phyloP scores from a whole-genome alignment of 2,329 filamentous ascomycete species.

The Cytospora paraplurivora region DNA sequence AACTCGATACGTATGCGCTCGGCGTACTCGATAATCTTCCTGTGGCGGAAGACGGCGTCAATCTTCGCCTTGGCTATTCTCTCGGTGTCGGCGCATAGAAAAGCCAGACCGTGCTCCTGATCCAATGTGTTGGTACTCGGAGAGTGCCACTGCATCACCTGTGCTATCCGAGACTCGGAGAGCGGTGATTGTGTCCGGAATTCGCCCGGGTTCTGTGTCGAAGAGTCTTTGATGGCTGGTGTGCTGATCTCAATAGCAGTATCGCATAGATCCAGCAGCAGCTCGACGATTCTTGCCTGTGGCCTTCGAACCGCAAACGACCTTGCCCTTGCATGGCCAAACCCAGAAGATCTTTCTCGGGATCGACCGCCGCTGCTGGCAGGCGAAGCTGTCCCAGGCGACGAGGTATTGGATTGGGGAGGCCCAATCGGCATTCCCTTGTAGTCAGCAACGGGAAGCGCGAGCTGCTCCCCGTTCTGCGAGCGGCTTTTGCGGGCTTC shows the following conservation, averaged over 20 bases:
- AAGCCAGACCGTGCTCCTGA: slow-evolving; percentile 85
- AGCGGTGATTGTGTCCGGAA: slow-evolving; percentile 93
- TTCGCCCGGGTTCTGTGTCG: slow-evolving; percentile 68
- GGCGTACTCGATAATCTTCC: slow-evolving; percentile 91
- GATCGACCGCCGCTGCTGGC: slow-evolving; percentile 73
- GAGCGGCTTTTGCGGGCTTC: slow-evolving; percentile 75
- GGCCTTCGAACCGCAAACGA: slow-evolving; percentile 92
- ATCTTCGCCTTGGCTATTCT: slow-evolving; percentile 83
- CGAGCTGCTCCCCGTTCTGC: slow-evolving; percentile 55
- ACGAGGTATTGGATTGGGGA: slow-evolving; percentile 68
- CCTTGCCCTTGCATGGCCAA: slow-evolving; percentile 77
- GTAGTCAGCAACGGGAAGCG: slow-evolving; percentile 71
- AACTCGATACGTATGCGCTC: slow-evolving; percentile 96
- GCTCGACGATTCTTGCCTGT: slow-evolving; percentile 88
- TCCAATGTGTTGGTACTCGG: slow-evolving; percentile 89
- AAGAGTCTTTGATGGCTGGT: slow-evolving; percentile 85
- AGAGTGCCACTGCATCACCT: slow-evolving; percentile 95
- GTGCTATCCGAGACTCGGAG: slow-evolving; percentile 90
- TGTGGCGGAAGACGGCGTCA: slow-evolving; percentile 87
- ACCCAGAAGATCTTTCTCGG: slow-evolving; percentile 68
- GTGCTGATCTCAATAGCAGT: slow-evolving; percentile 94
- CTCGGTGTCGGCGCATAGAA: slow-evolving; percentile 89
- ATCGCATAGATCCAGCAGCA: slow-evolving; percentile 92
- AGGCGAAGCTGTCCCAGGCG: slow-evolving; percentile 71
- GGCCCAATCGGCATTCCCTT: slow-evolving; percentile 85